Evolutionary conservation across 2,329 filamentous ascomycete genomes (phyloP), one percentile per base, ranked within the genome.

Genomic region (Colletotrichum siamense): DNA sequence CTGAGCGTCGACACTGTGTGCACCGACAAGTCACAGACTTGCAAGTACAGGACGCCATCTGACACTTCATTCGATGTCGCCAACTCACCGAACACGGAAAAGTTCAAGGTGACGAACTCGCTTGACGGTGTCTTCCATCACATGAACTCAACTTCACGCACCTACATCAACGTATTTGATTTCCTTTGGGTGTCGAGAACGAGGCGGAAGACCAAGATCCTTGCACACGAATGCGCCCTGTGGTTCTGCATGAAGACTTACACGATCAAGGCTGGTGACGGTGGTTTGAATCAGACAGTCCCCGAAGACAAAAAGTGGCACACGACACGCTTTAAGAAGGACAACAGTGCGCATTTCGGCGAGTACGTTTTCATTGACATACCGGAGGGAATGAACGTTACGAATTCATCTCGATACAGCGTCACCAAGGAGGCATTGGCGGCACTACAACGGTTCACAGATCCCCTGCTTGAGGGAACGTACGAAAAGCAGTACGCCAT

Each of bases 221-320:
- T 77, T 13, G 84, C 80, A 6, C 78, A 79, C n/a, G 80, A 84
- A 66, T 86, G 84, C 57, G 80, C 81, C 1, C 62, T 86, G 1
- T 86, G 84, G 85, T 84, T 85, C 70, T 86, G 85, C 65, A 79
- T 86, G 24, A 80, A 83, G 69, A 81, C 79, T 13, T 83, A 81
- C 72, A 80, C 81, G 18, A 75, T 84, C 28, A 78, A 77, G 3
- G 80, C 84, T 6, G 78, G 57, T 18, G 80, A 84, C 24, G 83
- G 84, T 22, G 75, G 79, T 36, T 75, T 81, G 22, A 79, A 79
- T 8, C 81, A 82, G 57, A 79, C 63, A 0, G 57, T 10, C 3
- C 30, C 30, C 30, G 30, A 30, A 10, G 3, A 30, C 30, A 30
- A 30, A 30, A 30, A 30, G 3, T 32, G 30, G 30, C 9, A 10